These are phyloP conservation scores for Periconia sp. DNA, from an alignment of 2,329 filamentous ascomycete genomes.

Conservation along the genomic window DNA sequence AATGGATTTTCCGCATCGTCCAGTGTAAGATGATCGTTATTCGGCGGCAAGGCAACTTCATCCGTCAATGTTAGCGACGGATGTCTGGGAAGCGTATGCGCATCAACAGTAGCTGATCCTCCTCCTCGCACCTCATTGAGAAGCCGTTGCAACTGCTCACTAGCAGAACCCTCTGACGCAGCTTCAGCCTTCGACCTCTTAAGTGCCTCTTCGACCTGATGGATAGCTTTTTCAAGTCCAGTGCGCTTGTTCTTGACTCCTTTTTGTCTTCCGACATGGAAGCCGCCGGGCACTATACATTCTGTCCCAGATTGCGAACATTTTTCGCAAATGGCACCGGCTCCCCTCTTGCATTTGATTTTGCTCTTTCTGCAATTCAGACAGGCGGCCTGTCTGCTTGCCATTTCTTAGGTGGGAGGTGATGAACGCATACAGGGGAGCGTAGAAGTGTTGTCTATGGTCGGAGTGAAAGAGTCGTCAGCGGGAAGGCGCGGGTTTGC, in stretches of 20 bases:
- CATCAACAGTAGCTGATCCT: not conserved
- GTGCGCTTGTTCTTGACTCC: conserved; percentile 78
- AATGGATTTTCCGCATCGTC: conserved; percentile 77
- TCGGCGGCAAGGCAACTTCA: conserved; percentile 24
- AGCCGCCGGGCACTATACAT: conserved; percentile 63
- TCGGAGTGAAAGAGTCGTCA: too few species aligned
- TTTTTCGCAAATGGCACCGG: conserved; percentile 60
- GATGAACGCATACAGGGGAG: not conserved
- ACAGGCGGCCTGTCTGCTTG: conserved; percentile 56
- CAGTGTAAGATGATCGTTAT: conserved; percentile 55
- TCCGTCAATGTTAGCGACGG: conserved; percentile 16
- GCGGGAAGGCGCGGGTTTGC: too few species aligned
- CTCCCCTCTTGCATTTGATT: conserved; percentile 64
- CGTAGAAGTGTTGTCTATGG: too few species aligned
- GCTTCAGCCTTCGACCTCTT: conserved; percentile 35
- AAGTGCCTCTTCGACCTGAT: conserved; percentile 70
- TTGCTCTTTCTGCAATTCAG: conserved; percentile 68
- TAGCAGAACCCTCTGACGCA: conserved; percentile 20
- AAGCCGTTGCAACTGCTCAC: conserved; percentile 51
- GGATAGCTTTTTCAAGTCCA: conserved; percentile 72
- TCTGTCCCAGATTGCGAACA: conserved; percentile 61
- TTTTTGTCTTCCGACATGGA: conserved; percentile 72
- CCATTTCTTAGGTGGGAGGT: conserved; percentile 4
- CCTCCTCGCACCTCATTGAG: conserved; percentile 51
- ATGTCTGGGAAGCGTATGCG: conserved; percentile 15